phyloP scores from a whole-genome alignment of 2,329 filamentous ascomycete species.

The Curvularia verruculosa region DNA sequence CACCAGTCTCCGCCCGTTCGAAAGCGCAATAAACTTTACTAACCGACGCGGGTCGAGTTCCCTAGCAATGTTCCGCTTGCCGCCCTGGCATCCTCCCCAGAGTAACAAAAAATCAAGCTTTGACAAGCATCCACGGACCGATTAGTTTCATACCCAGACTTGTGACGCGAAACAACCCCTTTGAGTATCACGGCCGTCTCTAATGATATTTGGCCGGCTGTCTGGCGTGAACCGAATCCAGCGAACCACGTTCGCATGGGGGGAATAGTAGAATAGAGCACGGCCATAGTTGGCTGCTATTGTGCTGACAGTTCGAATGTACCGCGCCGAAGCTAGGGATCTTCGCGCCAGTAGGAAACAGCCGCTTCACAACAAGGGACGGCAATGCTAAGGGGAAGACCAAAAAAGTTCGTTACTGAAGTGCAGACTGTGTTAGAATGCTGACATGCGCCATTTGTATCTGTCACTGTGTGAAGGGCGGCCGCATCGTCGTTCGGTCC shows the following conservation, averaged over 20 bases:
- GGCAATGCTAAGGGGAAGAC: not conserved
- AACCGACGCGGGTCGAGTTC: not conserved
- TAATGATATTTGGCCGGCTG: constrained; percentile 2
- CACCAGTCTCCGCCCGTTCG: not conserved
- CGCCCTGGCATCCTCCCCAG: not conserved
- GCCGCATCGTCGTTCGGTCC: not conserved
- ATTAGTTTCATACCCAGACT: constrained; percentile 11
- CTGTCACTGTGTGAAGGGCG: not conserved
- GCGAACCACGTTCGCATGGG: not conserved
- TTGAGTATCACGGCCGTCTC: constrained; percentile 14
- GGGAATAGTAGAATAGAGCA: not conserved
- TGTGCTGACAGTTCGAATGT: not conserved
- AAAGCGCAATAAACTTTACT: not conserved
- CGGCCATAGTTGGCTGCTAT: not conserved
- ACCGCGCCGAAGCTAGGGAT: not conserved
- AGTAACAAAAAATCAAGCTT: constrained; percentile 4
- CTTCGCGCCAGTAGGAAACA: not conserved
- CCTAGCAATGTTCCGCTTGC: not conserved
- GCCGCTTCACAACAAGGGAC: not conserved
- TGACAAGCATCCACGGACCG: constrained; percentile 8
- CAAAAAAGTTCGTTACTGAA: not conserved
- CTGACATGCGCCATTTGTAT: not conserved
- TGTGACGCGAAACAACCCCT: constrained; percentile 14
- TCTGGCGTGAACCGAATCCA: not conserved
- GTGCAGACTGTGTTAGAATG: constrained; percentile 10